These are phyloP conservation scores for Stagonosporopsis rhizophila DNA, from an alignment of 2,329 filamentous ascomycete species.

Conservation along the genomic window DNA sequence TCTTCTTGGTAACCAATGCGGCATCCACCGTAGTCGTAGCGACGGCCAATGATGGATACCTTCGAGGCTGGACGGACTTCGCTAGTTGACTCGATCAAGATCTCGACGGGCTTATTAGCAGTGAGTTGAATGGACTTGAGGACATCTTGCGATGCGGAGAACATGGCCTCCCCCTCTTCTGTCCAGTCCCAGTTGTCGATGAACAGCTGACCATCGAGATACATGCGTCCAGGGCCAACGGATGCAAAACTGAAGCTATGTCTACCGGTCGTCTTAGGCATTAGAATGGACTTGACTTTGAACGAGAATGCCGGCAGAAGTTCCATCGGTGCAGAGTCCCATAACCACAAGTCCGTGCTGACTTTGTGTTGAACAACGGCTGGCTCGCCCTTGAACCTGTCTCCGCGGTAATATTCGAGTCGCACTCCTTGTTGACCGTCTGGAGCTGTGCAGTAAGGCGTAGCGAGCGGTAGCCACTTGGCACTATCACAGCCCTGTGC, in stretches of 20 bases:
- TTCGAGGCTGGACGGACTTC: slow-evolving; percentile 69
- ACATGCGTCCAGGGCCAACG: slow-evolving; percentile 69
- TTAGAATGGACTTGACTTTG: slow-evolving; percentile 66
- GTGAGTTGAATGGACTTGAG: slow-evolving; percentile 67
- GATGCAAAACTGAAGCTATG: slow-evolving; percentile 74
- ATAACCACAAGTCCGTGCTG: slow-evolving; percentile 73
- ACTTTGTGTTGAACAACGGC: slow-evolving; percentile 64
- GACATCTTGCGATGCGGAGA: slow-evolving; percentile 71
- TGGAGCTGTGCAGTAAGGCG: slow-evolving; percentile 63
- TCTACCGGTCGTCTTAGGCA: slow-evolving; percentile 64
- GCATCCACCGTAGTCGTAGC: slow-evolving; percentile 73
- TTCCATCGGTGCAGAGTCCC: slow-evolving; percentile 71
- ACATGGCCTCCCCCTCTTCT: slow-evolving; percentile 74
- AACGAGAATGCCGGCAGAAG: slow-evolving; percentile 71
- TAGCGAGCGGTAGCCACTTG: slow-evolving; percentile 71
- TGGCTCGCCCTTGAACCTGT: slow-evolving; percentile 66
- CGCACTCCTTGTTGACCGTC: slow-evolving; percentile 66
- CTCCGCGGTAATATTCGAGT: slow-evolving; percentile 70
- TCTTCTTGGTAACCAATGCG: slow-evolving; percentile 75
- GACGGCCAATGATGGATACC: slow-evolving; percentile 63
- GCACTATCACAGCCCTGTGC: slow-evolving; percentile 69
- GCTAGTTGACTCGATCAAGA: slow-evolving; percentile 71
- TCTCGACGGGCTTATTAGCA: slow-evolving; percentile 65
- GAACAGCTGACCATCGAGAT: slow-evolving; percentile 65
- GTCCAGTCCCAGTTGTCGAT: slow-evolving; percentile 75